Conservation (phyloP, 2,329 filamentous ascomycete species). For the Pyrenophora graminea region DNA sequence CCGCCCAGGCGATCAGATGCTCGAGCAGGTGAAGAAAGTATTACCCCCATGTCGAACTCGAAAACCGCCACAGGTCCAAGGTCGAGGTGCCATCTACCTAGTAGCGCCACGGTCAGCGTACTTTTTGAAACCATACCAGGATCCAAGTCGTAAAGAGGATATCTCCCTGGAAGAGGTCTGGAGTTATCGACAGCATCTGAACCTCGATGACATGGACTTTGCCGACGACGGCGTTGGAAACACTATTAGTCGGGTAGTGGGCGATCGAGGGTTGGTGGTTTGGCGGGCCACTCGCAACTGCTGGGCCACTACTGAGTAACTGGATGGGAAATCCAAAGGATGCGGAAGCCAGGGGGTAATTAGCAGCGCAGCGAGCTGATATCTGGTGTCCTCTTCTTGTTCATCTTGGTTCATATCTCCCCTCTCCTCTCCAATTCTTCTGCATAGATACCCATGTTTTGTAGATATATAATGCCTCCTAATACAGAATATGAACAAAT, state of each 20-base stretch:
- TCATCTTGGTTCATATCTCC: neutral
- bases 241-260: constrained; percentile 69
- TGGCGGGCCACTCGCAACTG: constrained; percentile 51
- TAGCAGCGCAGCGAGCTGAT: neutral
- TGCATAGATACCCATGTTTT: constrained; percentile 8
- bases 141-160: constrained; percentile 40
- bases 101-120: constrained; percentile 73
- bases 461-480: neutral
- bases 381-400: neutral
- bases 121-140: constrained; percentile 64
- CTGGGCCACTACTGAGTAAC: constrained; percentile 18
- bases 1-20: constrained; percentile 63
- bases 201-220: constrained; percentile 80
- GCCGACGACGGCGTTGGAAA: constrained; percentile 74
- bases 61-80: constrained; percentile 48
- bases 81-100: constrained; percentile 61
- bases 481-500: neutral
- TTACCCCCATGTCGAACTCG: constrained; percentile 54
- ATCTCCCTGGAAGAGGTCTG: constrained; percentile 72
- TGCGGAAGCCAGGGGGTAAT: neutral
- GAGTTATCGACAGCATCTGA: constrained; percentile 69
- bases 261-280: constrained; percentile 52
- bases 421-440: neutral
- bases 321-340: too few relatives aligned
- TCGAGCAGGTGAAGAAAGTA: constrained; percentile 61